Conservation (phyloP, 495 filamentous ascomycete genomes). For the Penicillium flavigenum region DNA sequence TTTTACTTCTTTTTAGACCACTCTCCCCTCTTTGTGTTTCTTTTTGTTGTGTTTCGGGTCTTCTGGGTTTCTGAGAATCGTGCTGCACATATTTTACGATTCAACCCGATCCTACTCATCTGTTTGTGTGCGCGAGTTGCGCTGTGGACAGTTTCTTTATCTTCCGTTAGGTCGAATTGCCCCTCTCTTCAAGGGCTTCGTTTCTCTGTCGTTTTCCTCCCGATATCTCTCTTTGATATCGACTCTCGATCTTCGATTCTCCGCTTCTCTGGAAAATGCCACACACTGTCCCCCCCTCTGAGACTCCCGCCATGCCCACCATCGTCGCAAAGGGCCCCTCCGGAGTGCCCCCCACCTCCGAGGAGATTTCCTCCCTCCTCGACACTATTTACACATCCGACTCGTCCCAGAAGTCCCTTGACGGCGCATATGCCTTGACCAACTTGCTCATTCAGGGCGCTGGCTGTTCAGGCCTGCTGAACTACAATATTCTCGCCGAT, state of each 20-base stretch:
- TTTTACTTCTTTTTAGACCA: constrained; percentile 12
- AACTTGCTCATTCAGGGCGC: constrained; percentile 75
- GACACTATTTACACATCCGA: constrained; percentile 74
- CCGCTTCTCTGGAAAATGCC: constrained; percentile 54
- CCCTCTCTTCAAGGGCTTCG: constrained; percentile 17
- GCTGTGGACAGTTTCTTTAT: constrained; percentile 9
- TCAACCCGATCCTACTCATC: constrained; percentile 6
- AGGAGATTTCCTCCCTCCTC: constrained; percentile 72
- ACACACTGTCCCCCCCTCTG: constrained; percentile 60
- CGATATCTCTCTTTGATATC: constrained; percentile 17
- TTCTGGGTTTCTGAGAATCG: constrained; percentile 10
- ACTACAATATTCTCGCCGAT: constrained; percentile 67
- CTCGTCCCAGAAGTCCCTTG: constrained; percentile 81
- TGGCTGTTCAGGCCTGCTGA: constrained; percentile 69
- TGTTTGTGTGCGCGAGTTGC: constrained; percentile 8
- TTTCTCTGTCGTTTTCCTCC: background rate
- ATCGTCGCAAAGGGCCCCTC: constrained; percentile 57
- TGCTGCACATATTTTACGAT: constrained; percentile 9
- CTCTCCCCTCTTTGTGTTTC: constrained; percentile 21
- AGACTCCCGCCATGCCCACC: constrained; percentile 57
- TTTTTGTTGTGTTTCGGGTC: constrained; percentile 14
- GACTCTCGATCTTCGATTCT: constrained; percentile 7
- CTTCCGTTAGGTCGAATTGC: constrained; percentile 12
- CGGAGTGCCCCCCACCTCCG: constrained; percentile 59
- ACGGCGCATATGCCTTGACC: constrained; percentile 79